A percentile compares a stretch with the other conserved stretches of the same genome.
phyloP scores from a whole-genome alignment of 2,329 filamentous ascomycete species.

The Colletotrichum lindemuthianum region DNA sequence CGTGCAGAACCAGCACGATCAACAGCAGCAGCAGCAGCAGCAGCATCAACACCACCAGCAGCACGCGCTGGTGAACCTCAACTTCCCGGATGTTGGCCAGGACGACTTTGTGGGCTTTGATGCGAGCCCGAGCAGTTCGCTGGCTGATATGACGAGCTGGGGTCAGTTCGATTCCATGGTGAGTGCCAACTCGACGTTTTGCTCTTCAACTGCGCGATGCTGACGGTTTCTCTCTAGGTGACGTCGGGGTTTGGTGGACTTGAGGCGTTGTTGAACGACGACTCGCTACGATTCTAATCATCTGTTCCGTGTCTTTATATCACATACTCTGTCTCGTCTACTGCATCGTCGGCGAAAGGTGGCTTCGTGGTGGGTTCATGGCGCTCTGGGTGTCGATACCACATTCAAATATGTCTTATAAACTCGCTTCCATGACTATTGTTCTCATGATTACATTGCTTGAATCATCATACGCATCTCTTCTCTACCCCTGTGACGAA shows the following conservation, averaged over 20 bases:
- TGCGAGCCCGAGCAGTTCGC: conserved; percentile 23
- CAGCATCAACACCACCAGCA: conserved; percentile 1
- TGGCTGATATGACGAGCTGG: conserved; percentile 35
- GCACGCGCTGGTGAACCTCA: not conserved
- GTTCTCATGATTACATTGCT: no score
- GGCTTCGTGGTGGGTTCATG: not conserved
- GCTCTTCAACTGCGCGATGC: not conserved
- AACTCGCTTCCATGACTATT: no score
- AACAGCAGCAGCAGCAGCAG: conserved; percentile 3
- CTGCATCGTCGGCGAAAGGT: not conserved
- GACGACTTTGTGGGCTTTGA: conserved; percentile 31
- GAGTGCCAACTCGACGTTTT: not conserved
- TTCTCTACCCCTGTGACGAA: not conserved
- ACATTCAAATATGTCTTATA: no score
- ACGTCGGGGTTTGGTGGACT: conserved; percentile 31
- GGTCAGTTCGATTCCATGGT: conserved; percentile 36
- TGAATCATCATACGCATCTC: not conserved
- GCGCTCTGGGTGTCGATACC: no score
- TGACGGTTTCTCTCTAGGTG: not conserved
- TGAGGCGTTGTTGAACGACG: conserved; percentile 25
- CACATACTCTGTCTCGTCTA: no score
- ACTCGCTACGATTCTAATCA: conserved; percentile 23
- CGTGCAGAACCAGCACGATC: conserved; percentile 10
- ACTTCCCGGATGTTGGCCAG: conserved; percentile 17
- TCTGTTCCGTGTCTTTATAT: no score